Evolutionary conservation across 2,329 filamentous ascomycete species (phyloP), one percentile per base, ranked within the genome.

Genomic region (Boeremia lycopersici): DNA sequence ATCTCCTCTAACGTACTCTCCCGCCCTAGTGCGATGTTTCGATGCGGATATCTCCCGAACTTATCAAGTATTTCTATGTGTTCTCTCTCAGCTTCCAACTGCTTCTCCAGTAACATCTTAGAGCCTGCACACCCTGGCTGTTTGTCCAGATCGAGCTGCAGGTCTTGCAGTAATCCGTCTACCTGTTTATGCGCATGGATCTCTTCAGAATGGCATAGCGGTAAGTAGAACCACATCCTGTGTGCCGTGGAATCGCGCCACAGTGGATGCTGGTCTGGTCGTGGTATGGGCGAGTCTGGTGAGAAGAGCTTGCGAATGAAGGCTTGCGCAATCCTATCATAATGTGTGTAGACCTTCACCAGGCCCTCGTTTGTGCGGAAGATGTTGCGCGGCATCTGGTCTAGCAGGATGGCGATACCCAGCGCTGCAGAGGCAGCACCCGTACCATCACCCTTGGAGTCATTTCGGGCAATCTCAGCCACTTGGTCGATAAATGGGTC

Each of bases 301-400:
- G 71, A 61, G 35, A 79, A 50, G 34, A 82, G 69, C 28, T 67
- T 47, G 53, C 60, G 58, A 0, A 79, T 66, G 6, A 87, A 65
- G 2, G 79, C 73, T n/a, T 72, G 71, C 0, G 81, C 77, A 2
- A 88, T 71, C 6, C 78, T 79, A 60, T 88, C 86, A 59, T 85
- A 87, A 60, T 82, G 77, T 1, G 54, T 72, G 64, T 86, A 88
- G 3, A 83, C 77, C 2, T 81, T 58, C 0, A 76, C 69, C 23
- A 83, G 71, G 0, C 76, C 73, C 0, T 65, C 60, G 7, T 63
- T 62, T 0, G 77, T 79, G 12, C 86, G 84, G 72, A 82, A 86
- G 59, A 84, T 78, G 65, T 89, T 88, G 2, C 86, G 81, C 0
- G 86, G 78, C 36, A 88, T 77, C 64, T 89, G 86, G 58, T 89